These are phyloP conservation scores for Apiospora kogelbergensis DNA, from an alignment of 2,329 filamentous ascomycete genomes.

Conservation along the genomic window DNA sequence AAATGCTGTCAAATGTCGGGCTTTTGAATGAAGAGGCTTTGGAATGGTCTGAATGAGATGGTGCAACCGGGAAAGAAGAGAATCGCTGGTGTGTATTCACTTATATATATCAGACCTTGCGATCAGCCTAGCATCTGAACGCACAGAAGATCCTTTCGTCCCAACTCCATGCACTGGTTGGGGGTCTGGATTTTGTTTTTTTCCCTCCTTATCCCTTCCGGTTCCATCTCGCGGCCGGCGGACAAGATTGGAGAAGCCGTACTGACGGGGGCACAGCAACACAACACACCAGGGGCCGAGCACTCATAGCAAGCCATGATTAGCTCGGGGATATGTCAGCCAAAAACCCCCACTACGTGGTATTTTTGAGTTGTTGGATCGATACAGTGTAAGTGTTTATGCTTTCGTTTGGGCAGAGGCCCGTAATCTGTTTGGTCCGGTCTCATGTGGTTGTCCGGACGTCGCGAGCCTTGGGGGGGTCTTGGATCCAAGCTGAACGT, in stretches of 20 bases:
- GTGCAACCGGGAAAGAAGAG: background rate
- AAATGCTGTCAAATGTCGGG: background rate
- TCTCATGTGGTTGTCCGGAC: background rate
- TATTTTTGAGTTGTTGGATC: constrained; percentile 2
- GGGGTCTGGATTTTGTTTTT: background rate
- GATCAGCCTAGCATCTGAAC: background rate
- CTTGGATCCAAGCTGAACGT: background rate
- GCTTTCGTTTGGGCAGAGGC: background rate
- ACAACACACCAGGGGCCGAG: background rate
- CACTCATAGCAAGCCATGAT: background rate
- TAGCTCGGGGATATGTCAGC: background rate
- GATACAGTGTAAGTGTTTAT: background rate
- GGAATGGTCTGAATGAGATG: background rate
- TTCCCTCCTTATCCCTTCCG: background rate
- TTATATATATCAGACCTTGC: background rate
- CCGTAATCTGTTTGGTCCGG: background rate
- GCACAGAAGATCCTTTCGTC: background rate
- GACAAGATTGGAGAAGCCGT: constrained; percentile 11
- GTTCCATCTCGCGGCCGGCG: constrained; percentile 7
- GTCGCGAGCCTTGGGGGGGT: background rate
- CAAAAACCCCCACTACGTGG: background rate
- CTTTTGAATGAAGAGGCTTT: background rate
- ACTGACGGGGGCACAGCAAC: background rate
- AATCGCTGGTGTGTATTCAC: background rate
- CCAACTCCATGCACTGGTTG: background rate